Base-by-base conservation (phyloP, 495 filamentous ascomycete genomes). In the Cairneyella variabilis region DNA sequence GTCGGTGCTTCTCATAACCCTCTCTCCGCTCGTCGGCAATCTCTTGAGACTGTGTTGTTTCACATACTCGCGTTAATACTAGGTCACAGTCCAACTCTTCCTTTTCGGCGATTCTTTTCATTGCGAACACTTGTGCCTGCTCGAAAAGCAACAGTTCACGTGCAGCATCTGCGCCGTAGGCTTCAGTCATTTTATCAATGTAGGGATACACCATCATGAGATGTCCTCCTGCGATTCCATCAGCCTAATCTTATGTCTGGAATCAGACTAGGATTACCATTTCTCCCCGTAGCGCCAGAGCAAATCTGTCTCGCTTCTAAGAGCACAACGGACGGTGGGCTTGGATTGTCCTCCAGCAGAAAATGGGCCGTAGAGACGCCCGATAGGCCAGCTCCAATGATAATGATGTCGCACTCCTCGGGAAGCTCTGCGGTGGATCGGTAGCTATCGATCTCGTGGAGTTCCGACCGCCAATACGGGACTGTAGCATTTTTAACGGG, bases 331-430 rank as follows among this genome's bases (percentile, higher is more conserved):
- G 46, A 51, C 22, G 28, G 48, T 40, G 54, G 32, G 16, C n/a
- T 45, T 12, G 22, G 32, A 28, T 11, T 36, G 2, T 25, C 28
- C 11, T 53, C 27, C 4, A 89, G 66, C 0, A 88, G 67, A 9
- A 77, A 75, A 65, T 77, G 82, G 12, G 84, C 78, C 1, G 85
- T 69, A 0, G 78, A 70, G 0, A 82, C 72, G 14, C 86, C 84
- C 2, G 83, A 83, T 53, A 88, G 86, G 9, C 86, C 86, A 21
- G 78, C 83, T 28, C 86, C 85, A 48, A 89, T 80, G 34, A 89
- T 79, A 16, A 84, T 74, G 28, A 76, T 73, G 51, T 88, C 78
- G 39, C 71, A 75, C 1, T 66, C 64, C 0, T 43, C 25, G 2
- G 82, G 80, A 12, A 88, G 69, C 3, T 62, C 58, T 17, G 64